Evolutionary conservation across 257 asterid genomes (phyloP).

Genomic region (Penstemon newberryi): DNA sequence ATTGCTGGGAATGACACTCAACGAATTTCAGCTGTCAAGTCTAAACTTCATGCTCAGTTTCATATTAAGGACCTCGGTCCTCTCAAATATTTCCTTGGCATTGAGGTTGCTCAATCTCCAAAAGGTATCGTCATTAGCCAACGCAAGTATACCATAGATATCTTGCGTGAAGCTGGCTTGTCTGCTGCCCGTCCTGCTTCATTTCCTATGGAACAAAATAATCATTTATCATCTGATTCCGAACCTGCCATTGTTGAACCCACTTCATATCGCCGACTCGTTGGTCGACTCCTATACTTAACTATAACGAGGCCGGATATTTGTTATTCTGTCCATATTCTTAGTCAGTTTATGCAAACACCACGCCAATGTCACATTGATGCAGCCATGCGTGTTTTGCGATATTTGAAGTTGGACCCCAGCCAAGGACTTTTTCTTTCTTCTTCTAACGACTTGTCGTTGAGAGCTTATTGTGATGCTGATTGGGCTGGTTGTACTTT

Average conservation of each 20-base stretch:
- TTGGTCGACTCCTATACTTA: background rate
- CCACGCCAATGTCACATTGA: background rate
- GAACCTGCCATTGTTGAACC: background rate
- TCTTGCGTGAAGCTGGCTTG: too few relatives aligned
- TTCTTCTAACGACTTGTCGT: background rate
- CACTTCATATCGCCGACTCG: background rate
- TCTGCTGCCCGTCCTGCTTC: too few relatives aligned
- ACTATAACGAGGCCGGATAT: background rate
- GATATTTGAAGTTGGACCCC: background rate
- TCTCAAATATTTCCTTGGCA: too few relatives aligned
- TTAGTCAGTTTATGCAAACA: conserved; percentile 3
- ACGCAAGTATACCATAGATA: too few relatives aligned
- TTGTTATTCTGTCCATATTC: background rate
- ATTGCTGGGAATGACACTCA: too few relatives aligned
- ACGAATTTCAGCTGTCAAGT: too few relatives aligned
- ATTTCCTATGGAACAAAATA: too few relatives aligned
- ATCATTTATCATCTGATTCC: too few relatives aligned
- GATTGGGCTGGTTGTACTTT: background rate
- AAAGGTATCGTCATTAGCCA: too few relatives aligned
- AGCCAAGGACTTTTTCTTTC: conserved; percentile 1
- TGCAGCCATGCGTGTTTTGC: background rate
- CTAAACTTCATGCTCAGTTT: too few relatives aligned
- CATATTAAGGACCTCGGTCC: too few relatives aligned
- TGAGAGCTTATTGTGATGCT: background rate
- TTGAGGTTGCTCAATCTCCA: too few relatives aligned